Evolutionary conservation across 2,329 filamentous ascomycete genomes (phyloP).

Genomic region (Gnomoniopsis smithogilvyi): DNA sequence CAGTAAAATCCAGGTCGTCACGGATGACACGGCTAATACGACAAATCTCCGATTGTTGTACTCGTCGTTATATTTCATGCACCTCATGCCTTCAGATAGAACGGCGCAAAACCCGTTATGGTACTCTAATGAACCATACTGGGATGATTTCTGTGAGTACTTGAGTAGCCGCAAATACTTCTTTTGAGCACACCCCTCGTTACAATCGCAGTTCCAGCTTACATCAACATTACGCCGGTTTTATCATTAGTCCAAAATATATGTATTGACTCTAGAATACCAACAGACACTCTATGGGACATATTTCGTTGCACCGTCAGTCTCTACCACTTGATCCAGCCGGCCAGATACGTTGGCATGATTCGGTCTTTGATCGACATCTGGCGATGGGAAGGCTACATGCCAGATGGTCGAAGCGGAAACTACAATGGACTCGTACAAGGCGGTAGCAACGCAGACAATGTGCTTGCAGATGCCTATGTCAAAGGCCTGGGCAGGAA

Average conservation of each 20-base stretch:
- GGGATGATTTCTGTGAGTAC: slow-evolving; percentile 60
- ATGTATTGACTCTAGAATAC: slow-evolving; percentile 47
- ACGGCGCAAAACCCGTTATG: slow-evolving; percentile 69
- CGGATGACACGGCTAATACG: slow-evolving; percentile 35
- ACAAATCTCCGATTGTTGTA: slow-evolving; percentile 52
- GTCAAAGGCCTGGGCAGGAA: slow-evolving; percentile 61
- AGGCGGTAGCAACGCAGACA: slow-evolving; percentile 71
- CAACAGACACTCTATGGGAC: slow-evolving; percentile 64
- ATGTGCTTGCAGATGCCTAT: slow-evolving; percentile 65
- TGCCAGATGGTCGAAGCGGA: slow-evolving; percentile 69
- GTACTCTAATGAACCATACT: slow-evolving; percentile 65
- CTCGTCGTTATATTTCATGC: slow-evolving; percentile 57
- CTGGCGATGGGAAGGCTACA: slow-evolving; percentile 61
- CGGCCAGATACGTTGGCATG: slow-evolving; percentile 60
- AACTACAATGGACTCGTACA: slow-evolving; percentile 68
- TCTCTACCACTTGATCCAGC: slow-evolving; percentile 68
- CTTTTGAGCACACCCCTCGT: too few relatives aligned
- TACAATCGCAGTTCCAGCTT: too few relatives aligned
- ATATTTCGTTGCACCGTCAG: slow-evolving; percentile 67
- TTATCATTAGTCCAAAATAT: slow-evolving; percentile 27
- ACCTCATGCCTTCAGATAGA: slow-evolving; percentile 58
- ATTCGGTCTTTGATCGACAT: slow-evolving; percentile 68
- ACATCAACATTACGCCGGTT: slow-evolving; percentile 34
- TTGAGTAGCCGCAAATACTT: too few relatives aligned
- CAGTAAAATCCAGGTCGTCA: slow-evolving; percentile 37